phyloP scores from a whole-genome alignment of 139 green algal species.

The Edaphochlamys debaryana region DNA sequence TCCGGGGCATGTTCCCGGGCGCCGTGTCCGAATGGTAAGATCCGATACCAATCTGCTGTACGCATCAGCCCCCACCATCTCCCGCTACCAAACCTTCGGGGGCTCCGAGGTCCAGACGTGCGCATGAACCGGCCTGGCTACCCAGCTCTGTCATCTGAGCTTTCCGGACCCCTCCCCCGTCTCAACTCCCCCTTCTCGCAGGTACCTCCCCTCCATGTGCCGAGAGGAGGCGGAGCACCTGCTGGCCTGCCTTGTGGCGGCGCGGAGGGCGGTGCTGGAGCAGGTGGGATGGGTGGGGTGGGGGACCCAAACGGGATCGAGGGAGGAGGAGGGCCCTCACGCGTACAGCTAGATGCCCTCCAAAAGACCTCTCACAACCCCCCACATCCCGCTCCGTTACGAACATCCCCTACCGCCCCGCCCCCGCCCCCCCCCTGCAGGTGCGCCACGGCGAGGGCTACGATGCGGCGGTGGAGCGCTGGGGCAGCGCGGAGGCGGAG shows the following conservation, averaged over 20 bases:
- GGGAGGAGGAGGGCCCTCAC: no score
- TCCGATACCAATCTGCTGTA: no score
- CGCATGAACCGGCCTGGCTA: no score
- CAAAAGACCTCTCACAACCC: background rate
- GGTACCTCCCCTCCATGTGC: conserved; percentile 27
- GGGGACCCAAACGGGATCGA: background rate
- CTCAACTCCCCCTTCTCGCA: no score
- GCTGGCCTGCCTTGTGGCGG: conserved; percentile 16
- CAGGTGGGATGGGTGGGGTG: background rate
- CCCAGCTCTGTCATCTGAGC: no score
- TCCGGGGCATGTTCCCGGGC: conserved; percentile 18
- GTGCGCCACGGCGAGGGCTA: background rate
- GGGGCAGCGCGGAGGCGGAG: conserved; percentile 9
- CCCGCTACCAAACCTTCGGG: no score
- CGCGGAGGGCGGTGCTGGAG: conserved; percentile 5
- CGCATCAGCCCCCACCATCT: no score
- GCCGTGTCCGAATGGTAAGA: conserved; percentile 37
- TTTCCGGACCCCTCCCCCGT: no score
- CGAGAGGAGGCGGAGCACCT: conserved; percentile 5
- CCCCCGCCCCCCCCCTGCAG: background rate
- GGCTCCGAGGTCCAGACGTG: no score
- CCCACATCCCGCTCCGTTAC: background rate
- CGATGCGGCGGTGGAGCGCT: conserved; percentile 26
- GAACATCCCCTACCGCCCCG: no score
- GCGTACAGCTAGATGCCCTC: no score